Evolutionary conservation across 352 stramenopile species (phyloP).

Genomic region (Phytophthora europaea): DNA sequence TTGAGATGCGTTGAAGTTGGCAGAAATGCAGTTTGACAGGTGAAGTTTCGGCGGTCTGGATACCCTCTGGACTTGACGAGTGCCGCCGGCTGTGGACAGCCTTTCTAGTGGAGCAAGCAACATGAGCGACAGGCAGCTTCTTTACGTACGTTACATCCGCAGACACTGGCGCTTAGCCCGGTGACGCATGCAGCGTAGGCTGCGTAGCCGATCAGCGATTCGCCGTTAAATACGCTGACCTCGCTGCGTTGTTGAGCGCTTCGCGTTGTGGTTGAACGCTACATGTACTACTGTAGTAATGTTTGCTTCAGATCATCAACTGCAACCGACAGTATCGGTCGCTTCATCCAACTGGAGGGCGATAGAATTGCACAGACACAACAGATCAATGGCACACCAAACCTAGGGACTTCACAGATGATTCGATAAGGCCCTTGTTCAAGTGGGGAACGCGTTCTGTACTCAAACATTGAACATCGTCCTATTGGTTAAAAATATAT

Average conservation of each 20-base stretch:
- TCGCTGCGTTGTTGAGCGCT: background rate
- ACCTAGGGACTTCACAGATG: too few species aligned
- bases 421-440: too few species aligned
- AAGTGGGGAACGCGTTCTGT: too few species aligned
- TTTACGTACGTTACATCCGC: conserved; percentile 18
- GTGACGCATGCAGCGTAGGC: conserved; percentile 16
- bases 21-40: background rate
- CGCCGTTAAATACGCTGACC: background rate
- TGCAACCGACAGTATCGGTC: background rate
- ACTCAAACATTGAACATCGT: too few species aligned
- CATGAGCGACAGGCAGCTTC: conserved; percentile 11
- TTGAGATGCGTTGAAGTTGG: conserved; percentile 1
- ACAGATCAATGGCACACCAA: too few species aligned
- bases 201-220: conserved; percentile 3
- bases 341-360: background rate
- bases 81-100: background rate
- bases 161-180: conserved; percentile 2
- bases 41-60: conserved; percentile 11
- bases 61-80: background rate
- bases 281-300: background rate
- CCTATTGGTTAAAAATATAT: too few species aligned
- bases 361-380: too few species aligned
- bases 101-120: conserved; percentile 1
- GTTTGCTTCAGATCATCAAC: background rate
- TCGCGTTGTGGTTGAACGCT: background rate